Percentiles rank a stretch among this genome's conserved stretches.
phyloP scores from a whole-genome alignment of 2,329 filamentous ascomycete species.

The Fusarium paranaense region DNA sequence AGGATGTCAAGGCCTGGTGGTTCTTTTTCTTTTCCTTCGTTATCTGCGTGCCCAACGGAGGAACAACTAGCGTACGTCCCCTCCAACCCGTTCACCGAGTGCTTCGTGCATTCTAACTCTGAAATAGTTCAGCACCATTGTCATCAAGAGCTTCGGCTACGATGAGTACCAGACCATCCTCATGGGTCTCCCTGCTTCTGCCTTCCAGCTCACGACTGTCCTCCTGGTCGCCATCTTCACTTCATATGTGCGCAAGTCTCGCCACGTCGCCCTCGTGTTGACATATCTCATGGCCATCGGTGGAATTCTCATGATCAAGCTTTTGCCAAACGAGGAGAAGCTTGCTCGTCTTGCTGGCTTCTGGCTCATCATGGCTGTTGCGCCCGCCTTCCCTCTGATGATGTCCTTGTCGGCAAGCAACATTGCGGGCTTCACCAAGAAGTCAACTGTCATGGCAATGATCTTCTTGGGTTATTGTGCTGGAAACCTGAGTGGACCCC shows the following conservation, averaged over 20 bases:
- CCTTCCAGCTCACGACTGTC: constrained; percentile 33
- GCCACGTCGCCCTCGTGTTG: constrained; percentile 17
- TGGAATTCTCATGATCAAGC: constrained; percentile 34
- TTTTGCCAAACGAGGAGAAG: constrained; percentile 22
- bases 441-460: constrained; percentile 66
- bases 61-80: constrained; percentile 19
- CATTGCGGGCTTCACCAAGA: constrained; percentile 71
- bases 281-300: constrained; percentile 26
- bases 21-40: constrained; percentile 34
- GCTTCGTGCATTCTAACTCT: not conserved
- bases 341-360: constrained; percentile 35
- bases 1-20: constrained; percentile 40
- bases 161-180: constrained; percentile 28
- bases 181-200: constrained; percentile 18
- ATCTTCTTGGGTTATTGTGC: constrained; percentile 68
- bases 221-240: constrained; percentile 26
- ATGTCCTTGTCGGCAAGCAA: constrained; percentile 69
- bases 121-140: constrained; percentile 33
- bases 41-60: constrained; percentile 30
- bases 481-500: constrained; percentile 69
- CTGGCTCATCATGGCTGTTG: constrained; percentile 65
- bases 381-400: constrained; percentile 55
- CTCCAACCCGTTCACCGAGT: not conserved
- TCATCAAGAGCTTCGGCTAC: constrained; percentile 38
- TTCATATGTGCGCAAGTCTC: constrained; percentile 22